Conservation (phyloP, 371 early-diverging fungal genomes). For the Mortierella sp. region DNA sequence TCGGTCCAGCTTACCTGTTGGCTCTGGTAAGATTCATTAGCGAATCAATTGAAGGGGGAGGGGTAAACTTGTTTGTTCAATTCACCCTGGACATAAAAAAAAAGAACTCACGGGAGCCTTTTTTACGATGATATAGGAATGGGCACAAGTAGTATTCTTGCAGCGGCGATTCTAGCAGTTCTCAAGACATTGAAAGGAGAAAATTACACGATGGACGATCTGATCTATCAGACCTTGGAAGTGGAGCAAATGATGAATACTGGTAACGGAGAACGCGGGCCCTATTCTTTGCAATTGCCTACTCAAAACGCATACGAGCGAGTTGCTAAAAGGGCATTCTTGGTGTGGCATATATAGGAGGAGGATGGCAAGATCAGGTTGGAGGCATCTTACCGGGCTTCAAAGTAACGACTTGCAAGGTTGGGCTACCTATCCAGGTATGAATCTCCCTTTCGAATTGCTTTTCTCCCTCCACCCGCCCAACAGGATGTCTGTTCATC, state of each 20-base stretch:
- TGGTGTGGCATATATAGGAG: too few species aligned
- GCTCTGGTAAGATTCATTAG: constrained; percentile 36
- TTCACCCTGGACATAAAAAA: neutral
- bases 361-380: constrained; percentile 53
- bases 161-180: constrained; percentile 40
- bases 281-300: too few species aligned
- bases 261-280: too few species aligned
- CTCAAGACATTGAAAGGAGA: constrained; percentile 32
- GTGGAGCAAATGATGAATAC: constrained; percentile 54
- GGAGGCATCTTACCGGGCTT: constrained; percentile 47
- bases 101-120: neutral
- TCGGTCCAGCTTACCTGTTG: constrained; percentile 35
- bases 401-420: constrained; percentile 36
- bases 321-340: too few species aligned
- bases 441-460: too few species aligned
- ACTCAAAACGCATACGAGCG: neutral
- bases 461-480: too few species aligned
- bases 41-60: neutral
- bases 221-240: constrained; percentile 36
- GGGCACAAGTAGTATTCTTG: constrained; percentile 50
- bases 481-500: too few species aligned
- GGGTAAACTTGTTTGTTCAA: neutral
- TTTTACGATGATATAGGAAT: constrained; percentile 15
- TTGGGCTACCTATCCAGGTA: constrained; percentile 39
- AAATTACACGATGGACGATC: constrained; percentile 29